Percentiles rank a stretch among this genome's conserved stretches.
These are phyloP conservation scores for Trichoderma asperellum DNA, from an alignment of 2,329 filamentous ascomycete species.

Conservation along the genomic window DNA sequence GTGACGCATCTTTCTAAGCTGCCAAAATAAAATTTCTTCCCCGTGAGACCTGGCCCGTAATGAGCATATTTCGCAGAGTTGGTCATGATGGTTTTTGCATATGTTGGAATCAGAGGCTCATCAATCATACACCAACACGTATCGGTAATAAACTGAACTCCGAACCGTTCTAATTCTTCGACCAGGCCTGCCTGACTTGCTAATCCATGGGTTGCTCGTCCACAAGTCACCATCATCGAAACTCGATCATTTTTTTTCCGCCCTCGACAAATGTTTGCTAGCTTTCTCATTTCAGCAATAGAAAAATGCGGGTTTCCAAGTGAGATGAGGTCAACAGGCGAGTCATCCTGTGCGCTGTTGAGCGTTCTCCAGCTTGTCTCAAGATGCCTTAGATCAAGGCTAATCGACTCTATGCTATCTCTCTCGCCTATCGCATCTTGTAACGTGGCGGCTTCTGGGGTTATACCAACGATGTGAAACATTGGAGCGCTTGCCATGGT, in stretches of 20 bases:
- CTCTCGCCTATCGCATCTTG: constrained; percentile 18
- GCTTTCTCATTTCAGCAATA: constrained; percentile 41
- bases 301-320: constrained; percentile 53
- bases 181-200: constrained; percentile 38
- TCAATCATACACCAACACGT: constrained; percentile 54
- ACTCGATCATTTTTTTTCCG: constrained; percentile 34
- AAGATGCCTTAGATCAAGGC: neutral
- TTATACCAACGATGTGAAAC: constrained; percentile 49
- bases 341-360: constrained; percentile 28
- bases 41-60: constrained; percentile 41
- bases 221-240: constrained; percentile 31
- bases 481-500: constrained; percentile 48
- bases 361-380: constrained; percentile 26
- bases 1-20: constrained; percentile 35
- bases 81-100: constrained; percentile 44
- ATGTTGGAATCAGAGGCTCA: constrained; percentile 43
- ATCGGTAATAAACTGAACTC: constrained; percentile 47
- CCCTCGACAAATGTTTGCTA: constrained; percentile 39
- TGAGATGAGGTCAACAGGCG: constrained; percentile 44
- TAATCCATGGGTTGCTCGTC: constrained; percentile 21
- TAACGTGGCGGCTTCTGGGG: constrained; percentile 41
- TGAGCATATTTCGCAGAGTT: constrained; percentile 54
- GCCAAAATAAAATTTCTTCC: constrained; percentile 35
- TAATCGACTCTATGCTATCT: neutral
- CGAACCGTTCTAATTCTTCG: constrained; percentile 41